Evolutionary conservation across 352 stramenopile species (phyloP), one percentile per base, ranked within the genome.

Genomic region (Phytophthora europaea): DNA sequence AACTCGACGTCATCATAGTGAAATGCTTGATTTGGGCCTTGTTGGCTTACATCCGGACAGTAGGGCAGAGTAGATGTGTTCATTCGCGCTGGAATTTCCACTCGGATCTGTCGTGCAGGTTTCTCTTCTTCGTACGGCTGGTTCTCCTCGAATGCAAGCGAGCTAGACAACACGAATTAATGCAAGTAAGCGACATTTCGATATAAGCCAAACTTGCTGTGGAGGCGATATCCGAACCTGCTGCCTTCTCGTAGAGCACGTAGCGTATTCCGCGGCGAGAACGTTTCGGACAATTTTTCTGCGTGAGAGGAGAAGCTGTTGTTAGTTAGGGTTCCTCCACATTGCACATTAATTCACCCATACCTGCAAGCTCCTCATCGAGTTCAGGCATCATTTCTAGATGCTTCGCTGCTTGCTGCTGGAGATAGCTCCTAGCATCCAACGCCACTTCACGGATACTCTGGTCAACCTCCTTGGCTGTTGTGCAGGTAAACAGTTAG

Each of bases 251-350:
- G 73, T 36, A 93, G 66, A 3, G 79, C 74, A 13, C 73, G 69
- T 6, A 92, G 65, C 0, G 83, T 75, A 55, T 72, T 63, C 1
- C 80, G 76, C 13, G 86, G 84, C 12, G 86, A 93, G 65, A 94
- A 94, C 2, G 84, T 87, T 45, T 93, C 77, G 28, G 83, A 90
- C 2, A 93, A 61, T 34, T 70, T 77, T 3, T 91, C 82, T 89
- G n/a, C 6, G 33, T 22, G 45, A 23, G 22, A 15, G 13, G 45
- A 12, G 16, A 51, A 3, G 45, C 6, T 26, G 18, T 13, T 12
- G 8, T 51, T 16, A 51, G 45, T 51, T 6, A n/a, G 9, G 18
- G n/a, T 7, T 23, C n/a, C 0, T 26, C 18, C 45, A 51, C 22
- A 26, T 51, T 6, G n/a, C 16, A 51, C 45, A 23, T 40, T 10